Conservation (phyloP, 768 basidiomycete species). For the Amanita molliuscula region DNA sequence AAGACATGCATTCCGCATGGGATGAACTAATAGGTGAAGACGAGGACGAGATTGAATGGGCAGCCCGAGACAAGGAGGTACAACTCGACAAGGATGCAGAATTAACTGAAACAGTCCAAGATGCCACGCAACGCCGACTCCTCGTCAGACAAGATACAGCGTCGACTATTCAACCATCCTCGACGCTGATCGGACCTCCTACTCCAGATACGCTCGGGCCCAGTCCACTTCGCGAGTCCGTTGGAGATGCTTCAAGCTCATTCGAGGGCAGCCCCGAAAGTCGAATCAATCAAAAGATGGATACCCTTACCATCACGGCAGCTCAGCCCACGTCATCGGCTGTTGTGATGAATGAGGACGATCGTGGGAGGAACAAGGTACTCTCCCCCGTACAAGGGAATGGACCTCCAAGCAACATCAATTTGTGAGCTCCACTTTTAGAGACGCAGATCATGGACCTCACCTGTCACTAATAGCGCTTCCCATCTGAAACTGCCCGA, state of each 20-base stretch:
- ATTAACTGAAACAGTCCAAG: not conserved
- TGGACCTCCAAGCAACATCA: conserved; percentile 22
- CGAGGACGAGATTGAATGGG: conserved; percentile 43
- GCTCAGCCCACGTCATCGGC: conserved; percentile 1
- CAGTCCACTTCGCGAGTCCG: conserved; percentile 1
- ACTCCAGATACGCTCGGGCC: not conserved
- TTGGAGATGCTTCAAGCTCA: conserved; percentile 8
- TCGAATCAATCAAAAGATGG: conserved; percentile 22
- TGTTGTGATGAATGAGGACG: conserved; percentile 13
- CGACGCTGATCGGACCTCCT: conserved; percentile 1
- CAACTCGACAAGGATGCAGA: not conserved
- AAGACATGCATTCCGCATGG: conserved; percentile 45
- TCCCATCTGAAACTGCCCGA: conserved; percentile 26
- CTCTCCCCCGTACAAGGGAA: conserved; percentile 47
- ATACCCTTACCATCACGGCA: conserved; percentile 15
- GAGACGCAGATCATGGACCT: not conserved
- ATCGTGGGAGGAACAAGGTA: conserved; percentile 42
- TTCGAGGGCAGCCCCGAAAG: conserved; percentile 38
- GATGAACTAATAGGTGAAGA: conserved; percentile 32
- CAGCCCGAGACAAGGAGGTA: conserved; percentile 15
- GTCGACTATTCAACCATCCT: conserved; percentile 11
- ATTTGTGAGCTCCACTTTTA: conserved; percentile 32
- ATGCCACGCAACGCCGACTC: conserved; percentile 5
- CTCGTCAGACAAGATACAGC: conserved; percentile 10
- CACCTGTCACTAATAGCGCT: conserved; percentile 13